Base-by-base conservation (phyloP, 192 early-diverging fungal genomes). In the Coemansia sp. region DNA sequence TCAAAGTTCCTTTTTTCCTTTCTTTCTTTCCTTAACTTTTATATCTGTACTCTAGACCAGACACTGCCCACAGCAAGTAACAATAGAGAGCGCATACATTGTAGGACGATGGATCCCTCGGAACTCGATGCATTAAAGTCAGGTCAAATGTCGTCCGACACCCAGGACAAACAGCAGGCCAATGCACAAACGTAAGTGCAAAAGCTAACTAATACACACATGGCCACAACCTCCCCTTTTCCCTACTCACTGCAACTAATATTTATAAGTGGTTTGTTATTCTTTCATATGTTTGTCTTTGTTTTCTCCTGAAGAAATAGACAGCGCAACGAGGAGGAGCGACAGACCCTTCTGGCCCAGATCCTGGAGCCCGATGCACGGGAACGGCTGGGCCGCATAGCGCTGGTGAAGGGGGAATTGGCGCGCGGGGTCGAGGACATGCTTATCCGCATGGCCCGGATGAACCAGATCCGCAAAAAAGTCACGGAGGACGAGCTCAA, bases 321-420 rank as follows among this genome's bases (percentile, higher is more conserved):
- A 49, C 44, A 63, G 38, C 45, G 94, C n/a, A 88, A 90, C 41
- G 90, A 98, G 58, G 94, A 98, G 73, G 87, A 88, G 85, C 88
- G 94, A 22, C 76, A 89, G 62, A 87, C 79, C 14, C 90, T 94
- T 90, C 78, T 98, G 17, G 76, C 85, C 16, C 92, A 94, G 86
- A 89, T 95, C 40, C 84, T 98, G 32, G 88, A 91, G 48, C 87
- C 88, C 61, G 86, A 88, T 37, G 94, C 94, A 16, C 87, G 93
- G 49, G 90, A 94, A 64, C 87, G 96, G 19, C 50, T 97, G 76
- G 88, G 89, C n/a, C 88, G 93, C 19, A 96, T 96, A 62, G 87
- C 89, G 13, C 92, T 98, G 65, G 96, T 98, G 10, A 96, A 95
- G 74, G 85, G 87, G 1, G 93, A 95, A 11, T 91, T 92, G 77